A percentile compares a stretch with the other conserved stretches of the same genome.
Evolutionary conservation across 2,329 filamentous ascomycete species (phyloP).

Genomic region (Neonectria faginata): DNA sequence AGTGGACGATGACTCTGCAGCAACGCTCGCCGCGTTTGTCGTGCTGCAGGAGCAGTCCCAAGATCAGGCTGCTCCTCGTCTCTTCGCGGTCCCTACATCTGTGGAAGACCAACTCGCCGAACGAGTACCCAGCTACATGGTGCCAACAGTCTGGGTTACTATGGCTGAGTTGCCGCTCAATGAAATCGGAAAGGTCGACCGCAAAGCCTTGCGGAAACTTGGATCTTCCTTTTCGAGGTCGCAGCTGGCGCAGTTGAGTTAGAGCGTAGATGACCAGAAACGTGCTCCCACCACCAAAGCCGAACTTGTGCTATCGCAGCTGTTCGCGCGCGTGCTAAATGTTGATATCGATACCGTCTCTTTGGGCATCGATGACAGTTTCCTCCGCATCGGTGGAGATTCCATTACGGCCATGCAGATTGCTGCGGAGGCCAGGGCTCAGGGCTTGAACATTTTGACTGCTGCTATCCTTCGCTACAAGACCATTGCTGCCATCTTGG

Average conservation of each 20-base stretch:
- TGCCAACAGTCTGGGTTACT: conserved; percentile 26
- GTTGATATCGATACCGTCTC: conserved; percentile 41
- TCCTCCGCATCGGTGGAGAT: conserved; percentile 62
- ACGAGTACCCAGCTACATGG: conserved; percentile 24
- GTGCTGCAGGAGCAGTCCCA: conserved; percentile 14
- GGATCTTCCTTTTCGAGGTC: conserved; percentile 18
- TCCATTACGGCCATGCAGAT: conserved; percentile 57
- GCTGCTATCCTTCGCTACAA: conserved; percentile 23
- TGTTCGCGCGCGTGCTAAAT: conserved; percentile 53
- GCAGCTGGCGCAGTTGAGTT: conserved; percentile 1
- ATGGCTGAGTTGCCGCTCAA: conserved; percentile 11
- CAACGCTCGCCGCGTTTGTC: conserved; percentile 15
- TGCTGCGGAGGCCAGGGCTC: conserved; percentile 14
- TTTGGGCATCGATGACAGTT: conserved; percentile 58
- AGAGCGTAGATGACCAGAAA: background rate
- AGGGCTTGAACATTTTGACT: conserved; percentile 17
- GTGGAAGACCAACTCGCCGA: conserved; percentile 13
- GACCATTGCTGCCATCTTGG: conserved; percentile 17
- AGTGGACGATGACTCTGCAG: background rate
- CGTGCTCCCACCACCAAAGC: conserved; percentile 9
- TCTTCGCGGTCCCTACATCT: conserved; percentile 7
- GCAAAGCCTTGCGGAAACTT: conserved; percentile 18
- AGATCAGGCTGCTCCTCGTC: conserved; percentile 23
- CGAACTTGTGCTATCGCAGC: conserved; percentile 42
- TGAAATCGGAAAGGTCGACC: conserved; percentile 18